These are phyloP conservation scores for Metarhizium brunneum DNA, from an alignment of 2,329 filamentous ascomycete species.

Conservation along the genomic window DNA sequence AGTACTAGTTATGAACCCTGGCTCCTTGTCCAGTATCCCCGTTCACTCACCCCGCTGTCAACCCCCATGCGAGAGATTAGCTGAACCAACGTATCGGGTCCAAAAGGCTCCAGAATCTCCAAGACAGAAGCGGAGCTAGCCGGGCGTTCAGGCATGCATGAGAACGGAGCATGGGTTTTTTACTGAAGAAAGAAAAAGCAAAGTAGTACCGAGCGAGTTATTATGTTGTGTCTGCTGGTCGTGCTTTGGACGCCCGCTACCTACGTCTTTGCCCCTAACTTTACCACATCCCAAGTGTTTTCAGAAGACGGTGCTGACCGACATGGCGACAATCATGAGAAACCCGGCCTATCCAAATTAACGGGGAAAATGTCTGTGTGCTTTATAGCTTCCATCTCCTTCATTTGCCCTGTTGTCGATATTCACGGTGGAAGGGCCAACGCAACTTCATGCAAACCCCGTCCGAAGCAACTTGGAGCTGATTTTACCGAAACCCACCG, in stretches of 20 bases:
- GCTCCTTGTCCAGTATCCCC: not conserved
- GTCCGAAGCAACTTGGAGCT: not conserved
- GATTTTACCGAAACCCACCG: no score
- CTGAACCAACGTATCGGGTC: constrained; percentile 12
- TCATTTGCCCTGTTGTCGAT: not conserved
- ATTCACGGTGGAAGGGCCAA: not conserved
- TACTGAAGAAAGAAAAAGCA: not conserved
- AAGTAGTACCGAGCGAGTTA: not conserved
- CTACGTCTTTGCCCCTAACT: not conserved
- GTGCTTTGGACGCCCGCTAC: not conserved
- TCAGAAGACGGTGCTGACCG: no score
- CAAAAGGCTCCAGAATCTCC: not conserved
- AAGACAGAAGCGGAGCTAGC: not conserved
- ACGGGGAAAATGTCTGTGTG: not conserved
- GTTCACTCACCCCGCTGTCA: constrained; percentile 1
- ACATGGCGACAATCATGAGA: not conserved
- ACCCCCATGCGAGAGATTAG: constrained; percentile 5
- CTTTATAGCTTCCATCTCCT: not conserved
- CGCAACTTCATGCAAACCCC: not conserved
- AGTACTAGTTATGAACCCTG: not conserved
- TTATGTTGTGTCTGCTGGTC: not conserved
- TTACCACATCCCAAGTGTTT: no score
- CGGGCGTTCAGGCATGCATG: not conserved
- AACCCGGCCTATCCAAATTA: no score
- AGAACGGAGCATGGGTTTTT: not conserved